A percentile compares a stretch with the other conserved stretches of the same genome.
Conservation (phyloP, 352 stramenopile genomes). For the Phytophthora fragariae region DNA sequence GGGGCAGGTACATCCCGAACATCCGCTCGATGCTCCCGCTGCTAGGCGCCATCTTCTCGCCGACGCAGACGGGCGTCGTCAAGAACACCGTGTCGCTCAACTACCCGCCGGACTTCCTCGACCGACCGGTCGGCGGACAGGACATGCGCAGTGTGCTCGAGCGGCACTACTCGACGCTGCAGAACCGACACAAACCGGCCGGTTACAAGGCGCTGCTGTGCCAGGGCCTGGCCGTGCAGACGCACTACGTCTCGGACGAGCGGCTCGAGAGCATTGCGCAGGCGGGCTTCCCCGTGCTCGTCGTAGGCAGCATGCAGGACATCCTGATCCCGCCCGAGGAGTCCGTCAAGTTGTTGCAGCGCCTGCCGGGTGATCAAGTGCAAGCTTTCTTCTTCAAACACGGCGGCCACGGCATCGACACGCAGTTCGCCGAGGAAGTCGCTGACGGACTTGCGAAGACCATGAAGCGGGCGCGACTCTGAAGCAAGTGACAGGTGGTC, state of each 20-base stretch:
- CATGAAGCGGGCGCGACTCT: constrained; percentile 32
- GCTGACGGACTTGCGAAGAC: constrained; percentile 33
- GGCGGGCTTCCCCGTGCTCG: constrained; percentile 49
- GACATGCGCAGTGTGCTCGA: constrained; percentile 34
- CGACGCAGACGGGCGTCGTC: constrained; percentile 37
- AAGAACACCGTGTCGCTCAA: constrained; percentile 46
- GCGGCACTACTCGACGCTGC: constrained; percentile 29
- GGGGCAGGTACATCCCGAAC: constrained; percentile 44
- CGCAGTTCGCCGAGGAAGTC: constrained; percentile 42
- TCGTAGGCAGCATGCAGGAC: constrained; percentile 51
- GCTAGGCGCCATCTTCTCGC: constrained; percentile 44
- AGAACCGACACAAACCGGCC: constrained; percentile 24
- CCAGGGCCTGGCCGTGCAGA: constrained; percentile 40
- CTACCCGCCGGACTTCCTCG: constrained; percentile 50
- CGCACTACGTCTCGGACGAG: constrained; percentile 59
- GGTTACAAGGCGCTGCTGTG: constrained; percentile 40
- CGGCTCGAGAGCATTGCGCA: constrained; percentile 43
- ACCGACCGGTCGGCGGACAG: constrained; percentile 33
- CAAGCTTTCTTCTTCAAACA: constrained; percentile 38
- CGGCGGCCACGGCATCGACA: constrained; percentile 40
- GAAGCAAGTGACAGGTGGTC: background rate
- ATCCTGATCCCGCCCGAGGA: constrained; percentile 48
- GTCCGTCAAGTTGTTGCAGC: constrained; percentile 33
- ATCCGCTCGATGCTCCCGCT: constrained; percentile 37
- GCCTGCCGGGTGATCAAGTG: constrained; percentile 30